These are phyloP conservation scores for Pythium aquatile DNA, from an alignment of 352 stramenopile species.

Conservation along the genomic window DNA sequence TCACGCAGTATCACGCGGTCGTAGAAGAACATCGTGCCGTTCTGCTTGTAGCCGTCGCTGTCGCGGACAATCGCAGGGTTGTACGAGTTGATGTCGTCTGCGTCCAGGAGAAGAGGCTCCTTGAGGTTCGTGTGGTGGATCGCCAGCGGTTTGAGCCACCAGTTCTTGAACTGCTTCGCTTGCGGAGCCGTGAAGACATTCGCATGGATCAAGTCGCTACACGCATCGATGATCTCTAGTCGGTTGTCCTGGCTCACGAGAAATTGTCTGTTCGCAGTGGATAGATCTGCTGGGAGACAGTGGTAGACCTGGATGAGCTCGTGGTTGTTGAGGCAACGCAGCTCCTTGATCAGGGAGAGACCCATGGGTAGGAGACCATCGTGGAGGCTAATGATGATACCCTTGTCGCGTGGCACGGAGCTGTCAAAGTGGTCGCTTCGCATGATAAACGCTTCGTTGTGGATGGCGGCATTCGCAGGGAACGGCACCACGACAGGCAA, in stretches of 20 bases:
- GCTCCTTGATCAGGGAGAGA: constrained; percentile 56
- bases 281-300: constrained; percentile 44
- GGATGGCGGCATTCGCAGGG: background rate
- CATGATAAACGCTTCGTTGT: constrained; percentile 7
- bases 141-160: constrained; percentile 62
- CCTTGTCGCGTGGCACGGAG: constrained; percentile 28
- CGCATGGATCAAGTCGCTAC: constrained; percentile 31
- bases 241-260: constrained; percentile 40
- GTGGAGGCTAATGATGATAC: constrained; percentile 44
- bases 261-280: constrained; percentile 28
- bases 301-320: constrained; percentile 48
- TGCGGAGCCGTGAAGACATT: constrained; percentile 14
- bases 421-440: constrained; percentile 29
- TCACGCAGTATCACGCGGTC: constrained; percentile 46
- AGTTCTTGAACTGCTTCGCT: constrained; percentile 43
- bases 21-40: constrained; percentile 66
- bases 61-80: constrained; percentile 38
- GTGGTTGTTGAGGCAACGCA: constrained; percentile 39
- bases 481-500: background rate
- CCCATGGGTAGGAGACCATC: constrained; percentile 48
- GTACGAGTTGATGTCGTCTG: constrained; percentile 45
- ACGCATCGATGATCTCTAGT: constrained; percentile 66
- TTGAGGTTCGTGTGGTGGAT: constrained; percentile 48
- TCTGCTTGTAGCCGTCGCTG: constrained; percentile 38
- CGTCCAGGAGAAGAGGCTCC: constrained; percentile 55